Percentiles rank a stretch among this genome's conserved stretches.
Conservation (phyloP, 164 flowering plant genomes). For the Kingdonia uniflora region DNA sequence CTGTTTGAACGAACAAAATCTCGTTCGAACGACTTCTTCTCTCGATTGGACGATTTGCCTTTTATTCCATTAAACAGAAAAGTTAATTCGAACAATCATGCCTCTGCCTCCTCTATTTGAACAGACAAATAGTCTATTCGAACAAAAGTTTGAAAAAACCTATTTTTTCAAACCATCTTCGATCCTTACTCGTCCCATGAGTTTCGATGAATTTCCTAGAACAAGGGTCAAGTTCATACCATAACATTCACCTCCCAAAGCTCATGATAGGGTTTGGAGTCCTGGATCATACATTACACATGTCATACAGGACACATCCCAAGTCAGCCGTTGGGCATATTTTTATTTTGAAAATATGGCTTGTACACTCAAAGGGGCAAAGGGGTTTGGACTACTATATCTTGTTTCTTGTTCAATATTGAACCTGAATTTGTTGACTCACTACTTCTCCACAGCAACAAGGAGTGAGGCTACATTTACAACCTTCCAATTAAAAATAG, state of each 20-base stretch:
- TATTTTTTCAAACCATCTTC: too few species aligned
- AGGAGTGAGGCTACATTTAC: constrained; percentile 83
- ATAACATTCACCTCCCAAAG: constrained; percentile 11
- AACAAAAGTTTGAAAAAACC: too few species aligned
- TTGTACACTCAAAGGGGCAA: constrained; percentile 65
- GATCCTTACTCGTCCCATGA: too few species aligned
- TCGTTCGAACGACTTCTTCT: too few species aligned
- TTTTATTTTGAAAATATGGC: constrained; percentile 93
- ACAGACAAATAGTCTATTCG: too few species aligned
- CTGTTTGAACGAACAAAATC: too few species aligned
- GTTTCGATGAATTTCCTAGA: too few species aligned
- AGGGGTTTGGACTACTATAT: constrained; percentile 77
- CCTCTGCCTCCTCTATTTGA: too few species aligned
- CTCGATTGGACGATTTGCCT: too few species aligned
- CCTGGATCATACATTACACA: constrained; percentile 10
- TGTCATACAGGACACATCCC: constrained; percentile 34
- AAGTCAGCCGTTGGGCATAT: constrained; percentile 54
- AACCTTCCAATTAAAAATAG: constrained; percentile 68
- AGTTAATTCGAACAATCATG: too few species aligned
- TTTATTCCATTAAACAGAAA: too few species aligned
- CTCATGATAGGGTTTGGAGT: constrained; percentile 29
- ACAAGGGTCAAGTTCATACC: too few species aligned
- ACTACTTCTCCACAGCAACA: constrained; percentile 63
- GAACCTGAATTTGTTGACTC: constrained; percentile 93
- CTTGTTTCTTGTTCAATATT: constrained; percentile 53